Base-by-base conservation (phyloP, 176 grass and related monocot species). In the Aegilops tauschii region DNA sequence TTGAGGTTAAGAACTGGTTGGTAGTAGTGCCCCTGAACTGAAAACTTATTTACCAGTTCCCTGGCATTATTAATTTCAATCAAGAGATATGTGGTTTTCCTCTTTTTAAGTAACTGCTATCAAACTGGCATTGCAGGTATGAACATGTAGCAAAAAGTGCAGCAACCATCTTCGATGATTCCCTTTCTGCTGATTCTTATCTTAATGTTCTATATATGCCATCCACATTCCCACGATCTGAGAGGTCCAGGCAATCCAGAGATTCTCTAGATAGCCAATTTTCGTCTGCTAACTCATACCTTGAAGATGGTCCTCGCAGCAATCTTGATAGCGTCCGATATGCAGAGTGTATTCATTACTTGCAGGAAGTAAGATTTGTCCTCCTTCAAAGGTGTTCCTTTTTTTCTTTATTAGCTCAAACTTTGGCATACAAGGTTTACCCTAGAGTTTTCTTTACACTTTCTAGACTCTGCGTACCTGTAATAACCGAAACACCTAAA, bases 141-240 rank as follows among this genome's bases (percentile, higher is more conserved):
- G 93, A 98, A 79, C 93, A 98, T 89, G 88, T 95, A 85, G 93
- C 92, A 49, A 94, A 92, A 92, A 98, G 92, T 68, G 96, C 93
- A 1, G 87, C 88, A 66, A 94, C 91, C 80, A 95, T 98, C 69
- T 93, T 95, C 21, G 96, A 98, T 89, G 96, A 98, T 86, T 98
- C 96, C 80, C 93, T 98, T 62, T 98, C 96, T 91, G 96, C 96
- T 50, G 96, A 98, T 92, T 84, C 96, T 71, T 98, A 98, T 65
- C 91, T 98, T 45, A 98, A 95, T 88, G 88, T 98, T 89, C 80
- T 98, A 42, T 95, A 95, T 71, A 94, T 98, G 93, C 93, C 96
- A 84, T 94, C 96, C 16, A 98, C 96, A 39, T 92, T 98, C 66
- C 96, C 96, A 69, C 91, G 93, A 78, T 98, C 91, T 71, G 95